phyloP scores from a whole-genome alignment of 1,284 basidiomycete genomes.

The Xerocomus amazonicus region DNA sequence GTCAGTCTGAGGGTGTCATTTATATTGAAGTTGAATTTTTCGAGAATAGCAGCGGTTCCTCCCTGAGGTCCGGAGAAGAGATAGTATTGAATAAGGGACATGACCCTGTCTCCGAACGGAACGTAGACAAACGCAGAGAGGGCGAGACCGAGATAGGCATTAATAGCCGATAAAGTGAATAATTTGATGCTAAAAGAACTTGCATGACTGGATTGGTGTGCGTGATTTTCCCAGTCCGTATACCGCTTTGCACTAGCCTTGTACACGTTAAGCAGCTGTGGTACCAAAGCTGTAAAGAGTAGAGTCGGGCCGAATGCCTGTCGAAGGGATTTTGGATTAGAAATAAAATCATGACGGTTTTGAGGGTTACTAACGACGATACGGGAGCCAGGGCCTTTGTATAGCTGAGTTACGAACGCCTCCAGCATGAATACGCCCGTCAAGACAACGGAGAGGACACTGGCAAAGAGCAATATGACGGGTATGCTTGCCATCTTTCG shows the following conservation, averaged over 20 bases:
- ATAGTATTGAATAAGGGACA: slow-evolving; percentile 53
- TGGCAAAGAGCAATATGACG: slow-evolving; percentile 74
- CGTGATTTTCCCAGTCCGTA: slow-evolving; percentile 91
- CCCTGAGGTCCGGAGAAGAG: slow-evolving; percentile 36
- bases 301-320: slow-evolving; percentile 82
- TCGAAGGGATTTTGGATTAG: not conserved
- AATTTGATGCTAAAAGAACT: slow-evolving; percentile 88
- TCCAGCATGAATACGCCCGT: slow-evolving; percentile 84
- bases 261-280: slow-evolving; percentile 80
- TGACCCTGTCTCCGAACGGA: slow-evolving; percentile 84
- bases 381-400: slow-evolving; percentile 81
- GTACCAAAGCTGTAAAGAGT: slow-evolving; percentile 80
- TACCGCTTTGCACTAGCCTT: slow-evolving; percentile 65
- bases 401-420: slow-evolving; percentile 81
- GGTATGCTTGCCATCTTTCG: slow-evolving; percentile 76
- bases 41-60: slow-evolving; percentile 13
- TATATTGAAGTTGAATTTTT: slow-evolving; percentile 25
- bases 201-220: slow-evolving; percentile 72
- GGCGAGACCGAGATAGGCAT: slow-evolving; percentile 83
- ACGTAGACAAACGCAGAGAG: slow-evolving; percentile 90
- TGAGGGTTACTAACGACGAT: slow-evolving; percentile 57
- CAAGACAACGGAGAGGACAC: slow-evolving; percentile 64
- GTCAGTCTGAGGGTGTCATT: slow-evolving; percentile 22
- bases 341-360: not conserved
- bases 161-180: slow-evolving; percentile 85